Evolutionary conservation across 164 flowering plant species (phyloP), one percentile per base, ranked within the genome.

Genomic region (Chimonanthus praecox): DNA sequence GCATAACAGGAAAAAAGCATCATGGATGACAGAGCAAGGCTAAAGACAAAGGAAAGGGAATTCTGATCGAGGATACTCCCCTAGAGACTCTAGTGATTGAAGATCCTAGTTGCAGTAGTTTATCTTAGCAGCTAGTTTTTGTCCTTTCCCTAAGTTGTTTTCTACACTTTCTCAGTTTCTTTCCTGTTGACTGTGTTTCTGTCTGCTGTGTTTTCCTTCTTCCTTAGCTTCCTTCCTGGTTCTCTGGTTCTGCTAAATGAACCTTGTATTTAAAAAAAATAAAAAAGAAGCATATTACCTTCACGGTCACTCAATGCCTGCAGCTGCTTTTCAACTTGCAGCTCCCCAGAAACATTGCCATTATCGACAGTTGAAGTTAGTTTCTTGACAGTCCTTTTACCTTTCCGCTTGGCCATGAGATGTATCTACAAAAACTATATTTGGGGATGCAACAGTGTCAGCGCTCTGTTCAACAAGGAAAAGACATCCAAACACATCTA

Each of bases 401-500:
- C 7, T 65, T 49, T 65, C 47, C 68, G 68, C 45, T 65, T 65
- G 5, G 68, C 68, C 68, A 65, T 65, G 47, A 65, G 45, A 65
- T 54, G 16, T 54, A 54, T 54, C 16, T 54, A 54, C 16, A 54
- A n/a, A 13, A 54, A 54, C 60, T n/a, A 54, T 11, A 10, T 54
- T 54, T 9, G 60, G n/a, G 60, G 60, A 1, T 2, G 16, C 5
- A n/a, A 13, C 16, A 54, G 5, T 54, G 16, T n/a, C 4, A 54
- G 5, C 5, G 16, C 13, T 54, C 60, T 15, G 60, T 10, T 11
- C 16, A 54, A 13, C 60, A 54, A 54, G 11, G 16, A 54, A 10
- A 13, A 3, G 16, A 54, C 16, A n/a, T 54, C 60, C 60, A 13
- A 54, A 54, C 11, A 54, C 60, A 54, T 54, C 33, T 33, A 33